Evolutionary conservation across 164 flowering plant species (phyloP), one percentile per base, ranked within the genome.

Genomic region (Liquidambar formosana): DNA sequence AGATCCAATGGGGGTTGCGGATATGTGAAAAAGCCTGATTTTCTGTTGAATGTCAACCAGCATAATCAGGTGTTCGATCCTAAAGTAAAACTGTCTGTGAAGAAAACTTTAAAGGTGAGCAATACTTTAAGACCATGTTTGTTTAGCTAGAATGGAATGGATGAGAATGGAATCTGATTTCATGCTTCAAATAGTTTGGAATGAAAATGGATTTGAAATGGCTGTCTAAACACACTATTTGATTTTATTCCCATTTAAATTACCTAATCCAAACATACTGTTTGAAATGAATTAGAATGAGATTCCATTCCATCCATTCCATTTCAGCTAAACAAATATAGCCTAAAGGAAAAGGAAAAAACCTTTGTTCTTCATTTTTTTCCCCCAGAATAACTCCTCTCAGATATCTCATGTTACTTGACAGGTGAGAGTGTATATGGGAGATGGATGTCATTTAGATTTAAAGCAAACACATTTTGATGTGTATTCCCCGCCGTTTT

Each of bases 1-100:
- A 82, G 82, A 72, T 81, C 90, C 22, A 87, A 89, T 76, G 94
- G 94, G 57, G 91, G 88, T 5, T 87, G 91, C 71, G 91, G 94
- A 22, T 87, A 84, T 74, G 81, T 89, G 46, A 86, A 80, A 69
- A 89, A 87, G 57, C 94, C 94, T 26, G 85, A 74, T 10, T 78
- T 87, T 61, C 64, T 86, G 44, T 72, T 82, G 80, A 64, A 56
- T 22, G 71, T 44, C 14, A 83, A 76, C 65, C 77, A 83, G 21
- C 1, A 51, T 25, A 61, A 72, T 26, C 76, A 80, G 67, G 79
- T 88, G 1, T 86, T 83, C 44, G 82, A 86, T 73, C 89, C 89
- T 4, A 84, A 74, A 58, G 69, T n/a, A 23, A 25, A 57, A 18
- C 48, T 68, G 45, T 76, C 79, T 6, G 86, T 83, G 61, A 81